Conservation (phyloP, 1,284 basidiomycete species). For the Leccinum griseonigrum region DNA sequence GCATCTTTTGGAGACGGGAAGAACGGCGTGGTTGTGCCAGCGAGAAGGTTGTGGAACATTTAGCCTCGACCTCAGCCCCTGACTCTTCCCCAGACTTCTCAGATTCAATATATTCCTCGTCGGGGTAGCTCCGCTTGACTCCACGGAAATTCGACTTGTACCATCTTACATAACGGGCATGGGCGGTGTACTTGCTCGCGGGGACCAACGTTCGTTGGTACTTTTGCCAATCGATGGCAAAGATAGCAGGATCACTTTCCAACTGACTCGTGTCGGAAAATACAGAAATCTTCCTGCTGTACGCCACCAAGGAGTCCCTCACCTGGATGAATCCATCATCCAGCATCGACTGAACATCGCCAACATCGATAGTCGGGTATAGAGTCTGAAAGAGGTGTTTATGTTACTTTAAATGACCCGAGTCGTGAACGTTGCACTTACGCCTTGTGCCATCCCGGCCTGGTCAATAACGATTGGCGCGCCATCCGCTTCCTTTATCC, state of each 20-base stretch:
- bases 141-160: background rate
- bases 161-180: background rate
- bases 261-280: background rate
- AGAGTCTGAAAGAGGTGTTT: background rate
- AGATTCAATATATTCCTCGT: too few relatives aligned
- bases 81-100: too few relatives aligned
- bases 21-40: too few relatives aligned
- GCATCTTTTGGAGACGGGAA: too few relatives aligned
- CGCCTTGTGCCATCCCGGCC: background rate
- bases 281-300: background rate
- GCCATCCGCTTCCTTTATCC: background rate
- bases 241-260: background rate
- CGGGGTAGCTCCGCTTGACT: too few relatives aligned
- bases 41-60: too few relatives aligned
- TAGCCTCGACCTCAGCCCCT: too few relatives aligned
- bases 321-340: background rate
- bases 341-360: background rate
- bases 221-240: background rate
- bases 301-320: background rate
- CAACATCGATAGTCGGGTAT: background rate
- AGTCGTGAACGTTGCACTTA: background rate
- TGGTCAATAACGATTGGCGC: background rate
- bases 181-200: background rate
- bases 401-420: background rate
- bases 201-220: background rate